These are phyloP conservation scores for Wickerhamomyces queroliae DNA, from an alignment of 805 yeast species.

Conservation along the genomic window DNA sequence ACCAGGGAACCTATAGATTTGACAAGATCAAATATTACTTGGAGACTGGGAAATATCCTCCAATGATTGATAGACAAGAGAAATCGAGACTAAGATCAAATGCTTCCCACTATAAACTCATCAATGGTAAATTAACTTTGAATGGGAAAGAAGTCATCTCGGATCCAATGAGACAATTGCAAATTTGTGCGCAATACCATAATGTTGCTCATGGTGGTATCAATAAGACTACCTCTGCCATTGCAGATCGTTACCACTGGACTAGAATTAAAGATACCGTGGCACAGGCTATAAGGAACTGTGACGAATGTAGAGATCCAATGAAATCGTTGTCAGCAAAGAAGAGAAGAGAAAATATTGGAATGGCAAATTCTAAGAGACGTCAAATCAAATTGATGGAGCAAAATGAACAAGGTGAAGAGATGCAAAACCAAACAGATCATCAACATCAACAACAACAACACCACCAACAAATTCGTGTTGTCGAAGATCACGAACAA, in stretches of 20 bases:
- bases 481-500: slow-evolving; percentile 4
- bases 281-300: slow-evolving; percentile 67
- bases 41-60: slow-evolving; percentile 83
- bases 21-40: slow-evolving; percentile 75
- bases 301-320: slow-evolving; percentile 53
- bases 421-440: no score
- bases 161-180: slow-evolving; percentile 68
- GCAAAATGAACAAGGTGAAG: no score
- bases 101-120: slow-evolving; percentile 70
- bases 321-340: slow-evolving; percentile 10
- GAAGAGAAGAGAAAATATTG: slow-evolving; percentile 8
- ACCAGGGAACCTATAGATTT: slow-evolving; percentile 55
- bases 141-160: slow-evolving; percentile 81
- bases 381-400: neutral
- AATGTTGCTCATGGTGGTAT: slow-evolving; percentile 75
- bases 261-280: slow-evolving; percentile 85
- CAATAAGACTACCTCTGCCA: slow-evolving; percentile 73
- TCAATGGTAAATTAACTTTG: slow-evolving; percentile 67
- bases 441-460: neutral
- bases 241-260: slow-evolving; percentile 87
- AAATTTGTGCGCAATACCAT: slow-evolving; percentile 70
- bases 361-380: neutral
- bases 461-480: neutral
- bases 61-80: slow-evolving; percentile 73
- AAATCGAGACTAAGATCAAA: slow-evolving; percentile 80